Evolutionary conservation across 2,329 filamentous ascomycete genomes (phyloP), one percentile per base, ranked within the genome.

Genomic region (Endothia cerciana): DNA sequence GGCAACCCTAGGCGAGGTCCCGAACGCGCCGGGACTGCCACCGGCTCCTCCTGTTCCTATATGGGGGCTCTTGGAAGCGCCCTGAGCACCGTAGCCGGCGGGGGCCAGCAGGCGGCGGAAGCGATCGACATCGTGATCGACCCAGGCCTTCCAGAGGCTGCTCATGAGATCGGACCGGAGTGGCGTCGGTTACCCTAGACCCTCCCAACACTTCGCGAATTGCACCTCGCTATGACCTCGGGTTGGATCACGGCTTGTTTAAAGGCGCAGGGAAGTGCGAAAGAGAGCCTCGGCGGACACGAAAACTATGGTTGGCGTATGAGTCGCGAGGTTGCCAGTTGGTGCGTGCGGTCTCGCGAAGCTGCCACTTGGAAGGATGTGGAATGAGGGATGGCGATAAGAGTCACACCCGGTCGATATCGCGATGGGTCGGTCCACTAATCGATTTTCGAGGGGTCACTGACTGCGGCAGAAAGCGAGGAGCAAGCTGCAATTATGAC

Each of bases 111-210:
- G 87, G 83, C 90, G 91, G 82, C 91, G 91, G 86, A 99, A 98
- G 77, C 83, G 89, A 78, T 97, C 94, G 88, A 97, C 91, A 88
- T 99, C 93, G 86, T 97, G 92, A 88, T 97, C 91, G 84, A 96
- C 91, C 79, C 94, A 98, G 78, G 88, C 92, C 86, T 93, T 94
- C 94, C 94, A 97, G 79, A 99, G 89, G 83, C 93, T 91, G 90
- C 92, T 98, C 94, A 98, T 78, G 73, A 72, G 73, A 70, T 65
- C 69, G 51, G 68, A 63, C 11, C 40, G 53, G 63, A 41, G 51
- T 95, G 81, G 77, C 78, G 72, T 72, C 74, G 69, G 71, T 22
- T 36, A 33, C 41, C n/a, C n/a, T 60, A 53, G 66, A 56, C 66
- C 74, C 78, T 78, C 78, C 76, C 77, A 76, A 78, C 82, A 80